A percentile compares a stretch with the other conserved stretches of the same genome.
Conservation (phyloP, 2,329 filamentous ascomycete genomes). For the Colletotrichum limetticola region DNA sequence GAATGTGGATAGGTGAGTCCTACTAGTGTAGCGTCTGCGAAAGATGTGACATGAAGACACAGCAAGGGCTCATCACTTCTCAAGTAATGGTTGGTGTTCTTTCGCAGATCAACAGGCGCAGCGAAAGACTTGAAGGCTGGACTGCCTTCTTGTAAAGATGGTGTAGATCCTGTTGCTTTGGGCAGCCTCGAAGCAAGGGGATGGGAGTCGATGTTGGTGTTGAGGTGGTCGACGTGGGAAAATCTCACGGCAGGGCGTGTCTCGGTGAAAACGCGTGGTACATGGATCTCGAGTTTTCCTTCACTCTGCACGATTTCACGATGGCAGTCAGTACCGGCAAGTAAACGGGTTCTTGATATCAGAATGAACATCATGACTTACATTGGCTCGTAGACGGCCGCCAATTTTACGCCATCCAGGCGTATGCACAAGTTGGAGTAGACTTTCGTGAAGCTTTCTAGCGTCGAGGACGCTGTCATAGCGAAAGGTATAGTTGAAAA, state of each 20-base stretch:
- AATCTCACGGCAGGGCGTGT: not conserved
- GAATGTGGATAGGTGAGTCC: constrained; percentile 57
- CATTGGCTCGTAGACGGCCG: constrained; percentile 52
- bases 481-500: constrained; percentile 43
- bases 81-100: constrained; percentile 51
- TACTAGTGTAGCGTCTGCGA: constrained; percentile 60
- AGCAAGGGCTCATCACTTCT: constrained; percentile 55
- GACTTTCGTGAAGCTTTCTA: constrained; percentile 45
- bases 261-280: not conserved
- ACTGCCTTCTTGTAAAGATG: not conserved
- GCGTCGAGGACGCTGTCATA: constrained; percentile 59
- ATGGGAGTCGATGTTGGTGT: not conserved
- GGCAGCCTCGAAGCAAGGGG: not conserved
- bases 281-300: not conserved
- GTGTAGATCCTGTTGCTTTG: not conserved
- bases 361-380: constrained; percentile 30
- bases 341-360: not conserved
- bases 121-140: constrained; percentile 18
- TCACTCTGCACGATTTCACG: not conserved
- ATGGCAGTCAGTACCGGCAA: not conserved
- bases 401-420: constrained; percentile 58
- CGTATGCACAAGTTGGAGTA: constrained; percentile 51
- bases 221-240: not conserved
- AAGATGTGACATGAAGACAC: constrained; percentile 57
- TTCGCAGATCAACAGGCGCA: constrained; percentile 16